These are phyloP conservation scores for Linum trigynum DNA, from an alignment of 345 rosid genomes.

Conservation along the genomic window DNA sequence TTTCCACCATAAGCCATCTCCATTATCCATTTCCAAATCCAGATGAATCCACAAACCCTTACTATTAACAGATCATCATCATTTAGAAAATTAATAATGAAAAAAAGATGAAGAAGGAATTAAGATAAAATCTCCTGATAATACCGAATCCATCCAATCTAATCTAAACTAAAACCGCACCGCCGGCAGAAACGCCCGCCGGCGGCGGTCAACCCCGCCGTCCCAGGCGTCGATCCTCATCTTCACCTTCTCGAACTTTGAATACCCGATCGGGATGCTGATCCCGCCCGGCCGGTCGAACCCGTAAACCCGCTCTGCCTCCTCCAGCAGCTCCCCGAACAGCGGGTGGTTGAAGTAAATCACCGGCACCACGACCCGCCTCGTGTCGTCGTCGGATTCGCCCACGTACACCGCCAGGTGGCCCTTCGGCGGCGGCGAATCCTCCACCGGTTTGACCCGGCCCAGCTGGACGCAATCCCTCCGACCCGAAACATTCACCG, in stretches of 20 bases:
- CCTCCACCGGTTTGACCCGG: conserved; percentile 22
- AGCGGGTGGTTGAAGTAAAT: conserved; percentile 77
- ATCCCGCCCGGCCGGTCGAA: conserved; percentile 68
- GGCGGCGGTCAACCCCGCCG: not conserved
- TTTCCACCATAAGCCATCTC: too few relatives aligned
- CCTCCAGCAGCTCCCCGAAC: conserved; percentile 61
- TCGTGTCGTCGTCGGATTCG: conserved; percentile 34
- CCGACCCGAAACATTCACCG: conserved; percentile 18
- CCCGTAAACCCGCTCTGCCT: conserved; percentile 70
- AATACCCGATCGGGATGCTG: conserved; percentile 60
- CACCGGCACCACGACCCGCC: conserved; percentile 60
- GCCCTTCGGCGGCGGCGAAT: conserved; percentile 56
- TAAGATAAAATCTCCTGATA: not conserved
- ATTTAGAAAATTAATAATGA: not conserved
- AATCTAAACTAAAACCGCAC: not conserved
- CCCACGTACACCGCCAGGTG: conserved; percentile 73
- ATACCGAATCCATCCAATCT: not conserved
- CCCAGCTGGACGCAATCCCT: conserved; percentile 34
- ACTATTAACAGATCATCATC: not conserved
- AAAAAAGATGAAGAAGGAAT: not conserved
- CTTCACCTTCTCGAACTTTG: conserved; percentile 72
- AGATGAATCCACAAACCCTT: not conserved
- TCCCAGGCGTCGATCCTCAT: conserved; percentile 61
- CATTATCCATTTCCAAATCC: too few relatives aligned
- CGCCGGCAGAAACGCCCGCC: not conserved